These are phyloP conservation scores for sunflower (Helianthus annuus) DNA, from an alignment of 129 eudicot genomes.

Conservation along the genomic window HanXRQr2.0-SUNRISE NC_035435.2:125682276-125682775, in stretches of 20 bases:
- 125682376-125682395: conserved; percentile 15
- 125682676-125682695: background rate
- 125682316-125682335: conserved; percentile 15
- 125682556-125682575: background rate
- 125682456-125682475: conserved; percentile 2
- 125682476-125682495: background rate
- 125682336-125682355: conserved; percentile 4
- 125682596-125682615: too few species aligned
- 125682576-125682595: background rate
- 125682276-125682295: conserved; percentile 10
- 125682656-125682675: too few species aligned
- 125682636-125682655: too few species aligned
- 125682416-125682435: conserved; percentile 14
- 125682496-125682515: too few species aligned
- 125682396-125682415: background rate
- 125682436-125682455: conserved; percentile 16
- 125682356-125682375: conserved; percentile 19
- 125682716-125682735: too few species aligned
- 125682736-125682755: too few species aligned
- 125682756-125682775: too few species aligned
- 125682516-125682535: conserved; percentile 25
- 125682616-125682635: too few species aligned
- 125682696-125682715: too few species aligned
- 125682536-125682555: conserved; percentile 30
- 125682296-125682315: conserved; percentile 20